phyloP scores from a whole-genome alignment of 2,329 filamentous ascomycete species.

The Tolypocladium tropicale region DNA sequence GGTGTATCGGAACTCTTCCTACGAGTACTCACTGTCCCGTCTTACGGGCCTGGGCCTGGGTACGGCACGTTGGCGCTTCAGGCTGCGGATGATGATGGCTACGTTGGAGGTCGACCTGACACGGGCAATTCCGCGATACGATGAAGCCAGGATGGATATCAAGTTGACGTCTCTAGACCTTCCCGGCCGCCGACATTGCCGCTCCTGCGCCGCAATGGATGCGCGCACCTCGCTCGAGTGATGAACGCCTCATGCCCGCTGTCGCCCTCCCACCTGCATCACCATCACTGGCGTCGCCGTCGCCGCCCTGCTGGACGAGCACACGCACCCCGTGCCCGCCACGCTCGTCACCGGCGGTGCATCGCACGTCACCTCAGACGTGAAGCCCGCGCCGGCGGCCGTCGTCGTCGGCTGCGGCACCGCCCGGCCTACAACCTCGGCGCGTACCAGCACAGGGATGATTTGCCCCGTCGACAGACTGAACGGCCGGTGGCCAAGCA shows the following conservation, averaged over 20 bases:
- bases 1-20: too few relatives aligned
- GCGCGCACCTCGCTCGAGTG: too few relatives aligned
- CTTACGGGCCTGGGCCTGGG: too few relatives aligned
- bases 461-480: slow-evolving; percentile 54
- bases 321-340: slow-evolving; percentile 29
- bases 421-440: slow-evolving; percentile 27
- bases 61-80: neutral
- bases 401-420: slow-evolving; percentile 19
- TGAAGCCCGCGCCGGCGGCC: slow-evolving; percentile 17
- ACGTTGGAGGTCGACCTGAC: neutral
- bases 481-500: slow-evolving; percentile 52
- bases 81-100: neutral
- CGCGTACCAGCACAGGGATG: slow-evolving; percentile 57
- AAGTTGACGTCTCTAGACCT: neutral
- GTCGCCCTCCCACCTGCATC: neutral
- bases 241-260: neutral
- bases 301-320: slow-evolving; percentile 11
- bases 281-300: neutral
- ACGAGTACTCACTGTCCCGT: too few relatives aligned
- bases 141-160: neutral
- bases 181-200: neutral
- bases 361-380: slow-evolving; percentile 30
- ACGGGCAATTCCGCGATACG: neutral
- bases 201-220: neutral
- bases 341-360: slow-evolving; percentile 34